Evolutionary conservation across 2,329 filamentous ascomycete genomes (phyloP).

Genomic region (Sporothrix mexicana): DNA sequence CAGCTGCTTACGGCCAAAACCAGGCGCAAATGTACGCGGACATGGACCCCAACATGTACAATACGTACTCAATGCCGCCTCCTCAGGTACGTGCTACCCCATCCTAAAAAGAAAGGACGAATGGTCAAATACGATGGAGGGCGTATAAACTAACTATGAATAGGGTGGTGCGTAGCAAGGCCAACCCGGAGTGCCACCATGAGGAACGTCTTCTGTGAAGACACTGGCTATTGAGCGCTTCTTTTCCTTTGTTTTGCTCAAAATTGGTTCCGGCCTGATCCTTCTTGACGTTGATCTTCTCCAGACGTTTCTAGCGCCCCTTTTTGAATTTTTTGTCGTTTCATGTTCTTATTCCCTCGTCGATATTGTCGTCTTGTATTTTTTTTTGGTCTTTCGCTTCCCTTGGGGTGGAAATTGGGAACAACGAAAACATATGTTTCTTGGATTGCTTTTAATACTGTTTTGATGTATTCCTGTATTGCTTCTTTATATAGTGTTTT

Average conservation of each 20-base stretch:
- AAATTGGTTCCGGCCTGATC: neutral
- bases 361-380: neutral
- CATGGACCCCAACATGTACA: constrained; percentile 79
- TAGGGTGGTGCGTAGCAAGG: constrained; percentile 21
- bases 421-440: constrained; percentile 11
- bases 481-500: neutral
- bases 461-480: neutral
- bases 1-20: constrained; percentile 75
- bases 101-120: too few relatives aligned
- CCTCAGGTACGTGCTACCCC: constrained; percentile 69
- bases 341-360: constrained; percentile 12
- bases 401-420: constrained; percentile 13
- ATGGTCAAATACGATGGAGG: too few relatives aligned
- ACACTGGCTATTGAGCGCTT: neutral
- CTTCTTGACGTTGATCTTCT: constrained; percentile 1
- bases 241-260: neutral
- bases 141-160: neutral
- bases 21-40: constrained; percentile 81
- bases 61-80: constrained; percentile 77
- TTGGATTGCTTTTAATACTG: neutral
- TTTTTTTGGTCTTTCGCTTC: constrained; percentile 1
- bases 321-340: neutral
- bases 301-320: constrained; percentile 2
- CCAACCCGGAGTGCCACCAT: neutral
- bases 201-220: neutral